Evolutionary conservation across 2,329 filamentous ascomycete genomes (phyloP), one percentile per base, ranked within the genome.

Genomic region (Penicillium fuscoglaucum): DNA sequence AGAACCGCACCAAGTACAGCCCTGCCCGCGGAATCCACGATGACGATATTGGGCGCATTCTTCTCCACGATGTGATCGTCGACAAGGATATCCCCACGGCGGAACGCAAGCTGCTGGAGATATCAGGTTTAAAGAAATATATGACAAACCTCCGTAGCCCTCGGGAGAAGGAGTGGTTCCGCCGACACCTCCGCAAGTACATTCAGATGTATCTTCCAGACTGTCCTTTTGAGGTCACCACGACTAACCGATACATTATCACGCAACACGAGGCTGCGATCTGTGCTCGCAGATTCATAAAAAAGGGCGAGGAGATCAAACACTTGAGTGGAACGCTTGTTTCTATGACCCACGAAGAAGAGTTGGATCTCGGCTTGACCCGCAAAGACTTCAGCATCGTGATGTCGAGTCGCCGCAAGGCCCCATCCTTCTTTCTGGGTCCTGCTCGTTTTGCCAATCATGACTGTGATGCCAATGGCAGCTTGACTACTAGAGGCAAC

Each of bases 331-430:
- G 95, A 2, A 95, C 96, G 13, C 90, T 97, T 70, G 93, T 99
- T 26, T 85, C 90, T 40, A 95, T 99, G 79, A 96, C 93, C 0
- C 87, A 90, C 33, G 90, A 96, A 72, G 93, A 99, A 74, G 95
- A 98, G 72, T 84, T 87, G 61, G 87, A 90, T 57, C 84, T 98
- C 58, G 89, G 91, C 28, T 76, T 87, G 62, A 88, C 87, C 59
- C 90, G 95, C 72, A 93, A 93, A 70, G 95, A 99, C 72, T 99
- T 99, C 74, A 97, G 93, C 73, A 93, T 99, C 63, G 93, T 99
- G 33, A 90, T 97, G 70, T 96, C 93, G 61, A 93, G 91, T 65
- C 85, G 95, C 58, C 93, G 90, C 76, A 97, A 96, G 77, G 89
- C 89, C 60, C 90, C 93, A 31, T 96, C 91, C 52, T 80, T 99